Conservation (phyloP, 257 asterid species). For the Scutellaria barbata region DNA sequence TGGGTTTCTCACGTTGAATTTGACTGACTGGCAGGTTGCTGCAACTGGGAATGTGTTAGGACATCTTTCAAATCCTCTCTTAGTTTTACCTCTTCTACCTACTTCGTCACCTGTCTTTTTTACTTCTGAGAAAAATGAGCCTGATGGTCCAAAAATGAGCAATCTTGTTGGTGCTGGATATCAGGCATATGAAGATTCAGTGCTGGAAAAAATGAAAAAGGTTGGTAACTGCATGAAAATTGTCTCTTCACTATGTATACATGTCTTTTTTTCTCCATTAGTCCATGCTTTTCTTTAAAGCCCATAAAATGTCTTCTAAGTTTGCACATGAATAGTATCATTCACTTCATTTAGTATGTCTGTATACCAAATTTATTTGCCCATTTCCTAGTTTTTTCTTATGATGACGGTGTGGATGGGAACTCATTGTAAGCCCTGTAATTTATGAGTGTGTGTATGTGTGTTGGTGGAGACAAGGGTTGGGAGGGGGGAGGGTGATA, state of each 20-base stretch:
- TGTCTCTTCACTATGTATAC: neutral
- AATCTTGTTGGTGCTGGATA: conserved; percentile 72
- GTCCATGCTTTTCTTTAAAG: too few species aligned
- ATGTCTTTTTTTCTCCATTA: neutral
- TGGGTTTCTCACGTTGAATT: conserved; percentile 28
- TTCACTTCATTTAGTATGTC: neutral
- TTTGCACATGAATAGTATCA: too few species aligned
- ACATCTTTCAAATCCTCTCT: conserved; percentile 77
- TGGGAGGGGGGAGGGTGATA: too few species aligned
- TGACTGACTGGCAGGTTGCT: conserved; percentile 53
- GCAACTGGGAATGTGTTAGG: conserved; percentile 70
- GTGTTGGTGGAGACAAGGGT: too few species aligned
- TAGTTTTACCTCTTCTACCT: conserved; percentile 71
- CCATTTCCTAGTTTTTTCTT: neutral
- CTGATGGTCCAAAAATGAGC: conserved; percentile 50
- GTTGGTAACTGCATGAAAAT: conserved; percentile 38
- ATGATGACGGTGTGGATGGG: too few species aligned
- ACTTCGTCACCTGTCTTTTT: conserved; percentile 48
- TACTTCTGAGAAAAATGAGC: conserved; percentile 45
- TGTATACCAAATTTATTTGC: neutral
- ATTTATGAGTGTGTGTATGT: too few species aligned
- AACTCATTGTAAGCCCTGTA: too few species aligned
- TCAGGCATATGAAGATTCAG: conserved; percentile 74
- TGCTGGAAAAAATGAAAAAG: conserved; percentile 76
- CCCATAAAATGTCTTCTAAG: neutral